phyloP scores from a whole-genome alignment of 805 yeast genomes.

The Metschnikowia corniflorae region DNA sequence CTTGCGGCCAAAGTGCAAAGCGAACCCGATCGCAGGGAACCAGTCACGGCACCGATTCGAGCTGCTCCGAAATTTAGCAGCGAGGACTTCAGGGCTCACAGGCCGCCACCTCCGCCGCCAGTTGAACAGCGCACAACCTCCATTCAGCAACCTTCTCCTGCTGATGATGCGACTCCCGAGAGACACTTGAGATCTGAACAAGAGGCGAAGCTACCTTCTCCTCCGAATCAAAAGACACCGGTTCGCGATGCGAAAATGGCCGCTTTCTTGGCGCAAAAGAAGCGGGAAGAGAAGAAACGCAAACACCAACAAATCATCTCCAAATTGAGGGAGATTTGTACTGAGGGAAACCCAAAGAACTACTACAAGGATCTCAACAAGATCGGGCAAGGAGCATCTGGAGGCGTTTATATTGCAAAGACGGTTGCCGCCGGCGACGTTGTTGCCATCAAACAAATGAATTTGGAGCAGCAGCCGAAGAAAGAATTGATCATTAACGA shows the following conservation, averaged over 20 bases:
- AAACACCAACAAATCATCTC: constrained; percentile 69
- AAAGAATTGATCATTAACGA: constrained; percentile 76
- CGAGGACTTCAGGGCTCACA: constrained; percentile 30
- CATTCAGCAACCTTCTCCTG: neutral
- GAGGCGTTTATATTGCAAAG: constrained; percentile 91
- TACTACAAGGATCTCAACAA: constrained; percentile 67
- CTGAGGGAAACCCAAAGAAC: constrained; percentile 78
- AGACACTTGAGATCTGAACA: no score
- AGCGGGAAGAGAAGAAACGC: constrained; percentile 74
- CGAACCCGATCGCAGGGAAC: constrained; percentile 18
- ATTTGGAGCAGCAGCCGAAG: constrained; percentile 89
- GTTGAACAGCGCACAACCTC: constrained; percentile 4
- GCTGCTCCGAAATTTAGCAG: constrained; percentile 27
- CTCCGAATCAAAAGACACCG: constrained; percentile 28
- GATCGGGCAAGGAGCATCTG: constrained; percentile 98
- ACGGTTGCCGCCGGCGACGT: constrained; percentile 30
- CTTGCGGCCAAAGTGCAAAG: constrained; percentile 27
- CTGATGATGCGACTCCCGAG: constrained; percentile 6
- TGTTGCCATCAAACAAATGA: constrained; percentile 97
- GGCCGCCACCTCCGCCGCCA: constrained; percentile 46
- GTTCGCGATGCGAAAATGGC: constrained; percentile 51
- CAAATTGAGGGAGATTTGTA: constrained; percentile 71
- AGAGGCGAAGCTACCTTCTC: no score
- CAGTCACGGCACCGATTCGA: constrained; percentile 39
- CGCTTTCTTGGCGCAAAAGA: constrained; percentile 56